Base-by-base conservation (phyloP, 345 rosid species). In the Luvunga scandens region DNA sequence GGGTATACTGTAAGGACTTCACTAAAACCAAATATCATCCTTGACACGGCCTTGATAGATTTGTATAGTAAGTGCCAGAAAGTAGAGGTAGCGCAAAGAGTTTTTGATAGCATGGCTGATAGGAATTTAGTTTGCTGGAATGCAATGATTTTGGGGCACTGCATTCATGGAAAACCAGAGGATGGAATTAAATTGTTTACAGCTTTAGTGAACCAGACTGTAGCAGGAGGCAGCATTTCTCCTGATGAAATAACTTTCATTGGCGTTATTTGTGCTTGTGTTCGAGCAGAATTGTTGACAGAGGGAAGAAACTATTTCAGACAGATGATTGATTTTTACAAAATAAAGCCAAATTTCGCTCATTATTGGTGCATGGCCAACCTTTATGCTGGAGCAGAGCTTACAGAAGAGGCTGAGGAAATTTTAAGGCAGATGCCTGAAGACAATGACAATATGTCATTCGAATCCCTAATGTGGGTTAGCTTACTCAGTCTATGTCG, bases 351-450 rank as follows among this genome's bases (percentile, higher is more conserved):
- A 14, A 93, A 84, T 85, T 93, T 93, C 77, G 92, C 89, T 38
- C 95, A 93, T 83, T 81, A 28, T 81, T 93, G 96, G 98, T 93
- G 94, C 69, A 87, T 91, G 89, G 93, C 94, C 72, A 90, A 91
- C 84, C 90, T 93, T 42, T 89, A 89, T 75, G 77, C 84, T 30
- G 68, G 63, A 21, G 82, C 79, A 0, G 89, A 90, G 65, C 78
- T 82, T 9, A 27, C 79, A 68, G 75, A 82, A 77, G 89, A 88
- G 80, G 92, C 95, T 4, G 87, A 88, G 68, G 87, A 84, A 71
- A 71, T 81, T 59, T 66, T 93, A 57, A 87, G 87, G 83, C 83
- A 77, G 74, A 57, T 86, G 76, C 76, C 83, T 6, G 86, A 81
- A 59, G 83, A 80, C 7, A 76, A 66, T 7, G 80, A 78, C 68